Percentiles rank a stretch among this genome's conserved stretches.
Conservation (phyloP, 2,329 filamentous ascomycete genomes). For the Cladosporium colombiae region DNA sequence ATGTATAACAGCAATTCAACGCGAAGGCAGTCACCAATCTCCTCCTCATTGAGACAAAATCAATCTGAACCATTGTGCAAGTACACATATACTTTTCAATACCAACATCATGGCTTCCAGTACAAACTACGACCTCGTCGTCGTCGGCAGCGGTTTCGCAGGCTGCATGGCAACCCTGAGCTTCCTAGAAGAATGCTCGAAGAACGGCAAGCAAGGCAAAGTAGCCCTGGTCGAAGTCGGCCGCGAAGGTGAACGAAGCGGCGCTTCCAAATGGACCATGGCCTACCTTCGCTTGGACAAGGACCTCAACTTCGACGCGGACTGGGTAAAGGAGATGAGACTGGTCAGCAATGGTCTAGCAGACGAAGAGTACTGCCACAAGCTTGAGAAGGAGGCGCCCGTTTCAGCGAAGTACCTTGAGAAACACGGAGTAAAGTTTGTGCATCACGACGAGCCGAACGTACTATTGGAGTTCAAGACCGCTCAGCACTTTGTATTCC, state of each 20-base stretch:
- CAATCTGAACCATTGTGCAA: not conserved
- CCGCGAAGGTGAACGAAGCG: slow-evolving; percentile 43
- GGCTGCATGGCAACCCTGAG: slow-evolving; percentile 44
- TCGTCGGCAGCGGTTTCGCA: slow-evolving; percentile 45
- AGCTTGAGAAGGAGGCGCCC: slow-evolving; percentile 41
- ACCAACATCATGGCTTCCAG: slow-evolving; percentile 31
- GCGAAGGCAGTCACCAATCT: not conserved
- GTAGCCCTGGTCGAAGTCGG: slow-evolving; percentile 45
- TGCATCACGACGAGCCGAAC: slow-evolving; percentile 44
- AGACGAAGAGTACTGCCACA: slow-evolving; percentile 44
- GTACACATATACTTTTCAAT: not conserved
- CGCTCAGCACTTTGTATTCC: slow-evolving; percentile 44
- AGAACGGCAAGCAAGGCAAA: slow-evolving; percentile 38
- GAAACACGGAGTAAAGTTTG: slow-evolving; percentile 40
- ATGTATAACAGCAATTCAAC: not conserved
- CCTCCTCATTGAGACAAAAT: not conserved
- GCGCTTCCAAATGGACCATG: slow-evolving; percentile 46
- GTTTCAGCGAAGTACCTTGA: slow-evolving; percentile 42
- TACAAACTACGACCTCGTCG: slow-evolving; percentile 42
- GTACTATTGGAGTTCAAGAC: slow-evolving; percentile 46
- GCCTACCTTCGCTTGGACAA: slow-evolving; percentile 44
- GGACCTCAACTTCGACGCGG: slow-evolving; percentile 39
- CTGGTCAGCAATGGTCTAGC: slow-evolving; percentile 42
- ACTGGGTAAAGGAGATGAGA: slow-evolving; percentile 41
- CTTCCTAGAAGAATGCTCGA: slow-evolving; percentile 44